Evolutionary conservation across 2,329 filamentous ascomycete genomes (phyloP), one percentile per base, ranked within the genome.

Genomic region (Fusarium haematococcum): DNA sequence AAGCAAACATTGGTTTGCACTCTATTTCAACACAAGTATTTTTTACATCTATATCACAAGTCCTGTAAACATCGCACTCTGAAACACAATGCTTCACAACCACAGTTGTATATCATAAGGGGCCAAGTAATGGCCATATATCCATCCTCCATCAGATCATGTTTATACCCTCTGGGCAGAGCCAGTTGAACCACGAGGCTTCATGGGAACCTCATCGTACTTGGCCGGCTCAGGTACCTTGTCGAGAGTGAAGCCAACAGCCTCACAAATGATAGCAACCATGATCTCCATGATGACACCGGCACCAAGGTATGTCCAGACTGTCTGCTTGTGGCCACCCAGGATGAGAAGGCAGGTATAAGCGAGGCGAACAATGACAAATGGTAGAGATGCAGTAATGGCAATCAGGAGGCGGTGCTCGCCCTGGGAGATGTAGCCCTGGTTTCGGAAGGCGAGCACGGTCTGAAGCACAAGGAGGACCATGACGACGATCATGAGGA

Each of bases 351-450:
- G 20, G 50, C 74, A 79, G 20, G 80, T 77, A 68, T 83, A 83
- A 13, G 68, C 67, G 20, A 83, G 75, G 33, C 81, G 80, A 20
- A 82, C 80, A 9, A 80, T 54, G 48, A 82, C 78, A 62, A 83
- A 82, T 5, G 82, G 82, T 10, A 83, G 60, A 50, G 80, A 82
- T 30, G 75, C 66, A n/a, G 76, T 59, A 48, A 85, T 80, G 14
- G 81, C 81, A 32, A 88, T 83, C 11, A 91, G 81, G 45, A 91
- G 86, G 18, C 87, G 86, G 70, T 87, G 86, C 78, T 91, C 89
- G n/a, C 89, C 83, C 69, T 89, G 78, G 41, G 83, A 84, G 23
- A 85, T 74, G 45, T 76, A 79, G 64, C 81, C 79, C 41, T 83
- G 83, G 74, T 84, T 84, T 39, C 83, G 79, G 20, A 85, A 65